Evolutionary conservation across 768 basidiomycete genomes (phyloP).

Genomic region (Roridomyces roridus): DNA sequence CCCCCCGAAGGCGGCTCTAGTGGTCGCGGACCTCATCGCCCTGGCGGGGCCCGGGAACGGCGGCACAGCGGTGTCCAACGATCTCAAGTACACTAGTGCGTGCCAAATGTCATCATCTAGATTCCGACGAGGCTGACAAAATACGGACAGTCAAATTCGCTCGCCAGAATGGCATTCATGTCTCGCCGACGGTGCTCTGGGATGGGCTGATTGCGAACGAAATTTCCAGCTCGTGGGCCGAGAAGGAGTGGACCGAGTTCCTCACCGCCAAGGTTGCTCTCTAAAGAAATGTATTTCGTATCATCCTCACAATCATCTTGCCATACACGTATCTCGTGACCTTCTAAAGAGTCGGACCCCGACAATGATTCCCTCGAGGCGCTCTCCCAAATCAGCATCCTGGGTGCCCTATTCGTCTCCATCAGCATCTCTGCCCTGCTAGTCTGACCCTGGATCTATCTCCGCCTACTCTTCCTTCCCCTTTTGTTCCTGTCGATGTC

Average conservation of each 20-base stretch:
- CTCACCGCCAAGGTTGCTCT: constrained; percentile 61
- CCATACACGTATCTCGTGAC: too few relatives aligned
- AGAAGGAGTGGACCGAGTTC: constrained; percentile 82
- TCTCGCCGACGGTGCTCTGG: constrained; percentile 84
- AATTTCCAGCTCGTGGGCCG: constrained; percentile 83
- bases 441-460: too few relatives aligned
- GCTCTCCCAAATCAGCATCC: too few relatives aligned
- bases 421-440: too few relatives aligned
- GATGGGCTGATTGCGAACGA: constrained; percentile 77
- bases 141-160: constrained; percentile 88
- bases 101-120: constrained; percentile 11
- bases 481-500: too few relatives aligned
- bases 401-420: too few relatives aligned
- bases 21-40: constrained; percentile 66
- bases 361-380: too few relatives aligned
- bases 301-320: too few relatives aligned
- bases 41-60: constrained; percentile 75
- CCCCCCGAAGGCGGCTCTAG: constrained; percentile 51
- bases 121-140: too few relatives aligned
- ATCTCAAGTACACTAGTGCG: constrained; percentile 89
- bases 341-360: too few relatives aligned
- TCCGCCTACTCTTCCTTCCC: too few relatives aligned
- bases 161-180: constrained; percentile 91
- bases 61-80: constrained; percentile 82
- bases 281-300: too few relatives aligned